A percentile compares a stretch with the other conserved stretches of the same genome.
These are phyloP conservation scores for Monosporascus sp. DNA, from an alignment of 2,329 filamentous ascomycete genomes.

Conservation along the genomic window DNA sequence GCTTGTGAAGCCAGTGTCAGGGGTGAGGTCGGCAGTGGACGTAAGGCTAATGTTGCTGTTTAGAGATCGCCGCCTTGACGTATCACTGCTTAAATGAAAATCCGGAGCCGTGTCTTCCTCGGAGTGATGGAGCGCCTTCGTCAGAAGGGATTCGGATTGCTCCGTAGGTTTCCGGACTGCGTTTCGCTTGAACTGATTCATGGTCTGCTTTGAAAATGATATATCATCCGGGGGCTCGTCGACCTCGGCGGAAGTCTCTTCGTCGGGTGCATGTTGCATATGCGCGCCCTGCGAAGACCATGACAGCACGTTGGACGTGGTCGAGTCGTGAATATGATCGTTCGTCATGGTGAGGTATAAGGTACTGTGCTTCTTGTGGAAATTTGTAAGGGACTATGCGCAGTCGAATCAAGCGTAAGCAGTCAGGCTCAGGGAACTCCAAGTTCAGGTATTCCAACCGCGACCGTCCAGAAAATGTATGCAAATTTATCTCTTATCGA, in stretches of 20 bases:
- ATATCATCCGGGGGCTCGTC: constrained; percentile 80
- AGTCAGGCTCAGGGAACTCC: constrained; percentile 1
- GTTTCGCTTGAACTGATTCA: constrained; percentile 41
- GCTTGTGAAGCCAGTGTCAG: constrained; percentile 85
- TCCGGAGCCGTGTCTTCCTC: constrained; percentile 46
- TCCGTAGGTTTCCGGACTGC: constrained; percentile 43
- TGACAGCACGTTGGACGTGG: constrained; percentile 37
- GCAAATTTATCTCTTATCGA: constrained; percentile 3
- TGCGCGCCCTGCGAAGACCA: constrained; percentile 40
- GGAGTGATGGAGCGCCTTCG: constrained; percentile 68
- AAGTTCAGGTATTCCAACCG: not conserved
- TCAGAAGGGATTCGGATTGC: constrained; percentile 76
- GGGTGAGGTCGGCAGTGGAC: constrained; percentile 89
- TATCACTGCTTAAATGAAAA: constrained; percentile 29
- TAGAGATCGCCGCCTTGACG: constrained; percentile 55
- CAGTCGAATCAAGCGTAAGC: not conserved
- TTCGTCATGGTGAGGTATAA: constrained; percentile 27
- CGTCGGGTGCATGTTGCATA: constrained; percentile 39
- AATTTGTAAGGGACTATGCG: not conserved
- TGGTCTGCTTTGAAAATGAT: constrained; percentile 19
- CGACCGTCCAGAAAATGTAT: constrained; percentile 3
- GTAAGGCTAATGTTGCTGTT: constrained; percentile 75
- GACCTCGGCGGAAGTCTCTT: constrained; percentile 67
- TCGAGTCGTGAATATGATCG: constrained; percentile 29
- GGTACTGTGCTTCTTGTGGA: not conserved